Conservation (phyloP, 495 filamentous ascomycete genomes). For the Aspergillus saccharolyticus region DNA sequence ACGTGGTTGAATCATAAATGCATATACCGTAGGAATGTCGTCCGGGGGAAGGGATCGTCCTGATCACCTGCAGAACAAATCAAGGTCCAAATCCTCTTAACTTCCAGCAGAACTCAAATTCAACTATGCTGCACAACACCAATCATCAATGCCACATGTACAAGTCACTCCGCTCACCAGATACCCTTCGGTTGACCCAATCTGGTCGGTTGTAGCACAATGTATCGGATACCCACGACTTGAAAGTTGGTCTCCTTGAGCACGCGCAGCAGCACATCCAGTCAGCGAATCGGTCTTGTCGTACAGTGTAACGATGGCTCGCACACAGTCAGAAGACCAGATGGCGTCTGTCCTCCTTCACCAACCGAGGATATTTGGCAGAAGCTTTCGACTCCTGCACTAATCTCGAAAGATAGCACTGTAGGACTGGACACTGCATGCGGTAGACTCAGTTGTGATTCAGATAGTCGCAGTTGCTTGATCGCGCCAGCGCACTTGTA, state of each 20-base stretch:
- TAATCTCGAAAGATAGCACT: neutral
- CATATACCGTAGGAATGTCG: neutral
- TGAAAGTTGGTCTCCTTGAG: conserved; percentile 1
- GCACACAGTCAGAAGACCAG: conserved; percentile 4
- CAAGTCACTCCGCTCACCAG: neutral
- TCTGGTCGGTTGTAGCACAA: neutral
- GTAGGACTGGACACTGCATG: neutral
- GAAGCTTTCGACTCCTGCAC: neutral
- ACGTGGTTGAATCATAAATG: neutral
- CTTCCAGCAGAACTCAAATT: neutral
- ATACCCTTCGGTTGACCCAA: neutral
- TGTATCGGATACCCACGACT: neutral
- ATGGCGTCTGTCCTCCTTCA: neutral
- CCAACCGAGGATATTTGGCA: neutral
- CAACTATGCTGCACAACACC: neutral
- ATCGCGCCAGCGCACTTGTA: neutral
- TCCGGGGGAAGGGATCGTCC: neutral
- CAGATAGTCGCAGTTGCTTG: neutral
- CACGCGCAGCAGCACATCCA: conserved; percentile 1
- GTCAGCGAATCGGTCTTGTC: neutral
- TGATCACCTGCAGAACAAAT: neutral
- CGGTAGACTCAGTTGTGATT: conserved; percentile 2
- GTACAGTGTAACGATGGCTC: conserved; percentile 2
- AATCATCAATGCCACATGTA: neutral
- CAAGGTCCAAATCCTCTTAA: neutral